Base-by-base conservation (phyloP, 2,329 filamentous ascomycete species). In the Aspergillus tamarii region DNA sequence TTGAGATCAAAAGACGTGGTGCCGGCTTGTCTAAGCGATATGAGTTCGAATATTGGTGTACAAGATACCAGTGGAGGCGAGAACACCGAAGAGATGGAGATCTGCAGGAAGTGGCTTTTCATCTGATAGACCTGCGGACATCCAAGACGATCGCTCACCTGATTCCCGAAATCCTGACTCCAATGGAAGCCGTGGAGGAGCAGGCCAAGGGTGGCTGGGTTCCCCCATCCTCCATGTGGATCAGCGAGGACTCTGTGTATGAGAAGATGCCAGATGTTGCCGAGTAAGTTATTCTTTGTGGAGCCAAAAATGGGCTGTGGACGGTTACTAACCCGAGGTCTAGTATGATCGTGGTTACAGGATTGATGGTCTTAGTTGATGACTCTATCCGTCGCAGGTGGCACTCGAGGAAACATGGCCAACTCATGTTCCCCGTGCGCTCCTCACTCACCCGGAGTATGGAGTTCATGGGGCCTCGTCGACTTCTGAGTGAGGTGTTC, bases 1-100 rank as follows among this genome's bases (percentile, higher is more conserved):
- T 98, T 46, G 91, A 97, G 68, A 81, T 99, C 57, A 88, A 87
- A 69, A 88, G 92, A 48, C 84, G 87, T 28, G 90, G 90, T 8
- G 82, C 85, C 57, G 89, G 87, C 69, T 82, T 84, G 52, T 84
- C 84, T 66, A 94, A 93, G 79, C 87, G 88, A 66, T 98, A 97
- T 77, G 91, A 93, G 61, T 97, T 96, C 72, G 91, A 94, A 74
- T 97, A 96, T 84, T 98, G 95, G 95, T 93, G 92, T 30, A 86
- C 90, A 70, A 85, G 84, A 60, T 98, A 98, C 78, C 83, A 87
- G 59, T 98, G 95, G 95, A 91, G 89, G 77, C 88, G 93, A 43
- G 85, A 90, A 56, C 81, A 85, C 52, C 88, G 90, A 75, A 89
- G 88, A 77, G 88, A 92, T 67, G 86, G 89, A 50, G 83, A 82